Percentiles rank a stretch among this genome's conserved stretches.
Evolutionary conservation across 2,329 filamentous ascomycete genomes (phyloP).

Genomic region (Colletotrichum falcatum): DNA sequence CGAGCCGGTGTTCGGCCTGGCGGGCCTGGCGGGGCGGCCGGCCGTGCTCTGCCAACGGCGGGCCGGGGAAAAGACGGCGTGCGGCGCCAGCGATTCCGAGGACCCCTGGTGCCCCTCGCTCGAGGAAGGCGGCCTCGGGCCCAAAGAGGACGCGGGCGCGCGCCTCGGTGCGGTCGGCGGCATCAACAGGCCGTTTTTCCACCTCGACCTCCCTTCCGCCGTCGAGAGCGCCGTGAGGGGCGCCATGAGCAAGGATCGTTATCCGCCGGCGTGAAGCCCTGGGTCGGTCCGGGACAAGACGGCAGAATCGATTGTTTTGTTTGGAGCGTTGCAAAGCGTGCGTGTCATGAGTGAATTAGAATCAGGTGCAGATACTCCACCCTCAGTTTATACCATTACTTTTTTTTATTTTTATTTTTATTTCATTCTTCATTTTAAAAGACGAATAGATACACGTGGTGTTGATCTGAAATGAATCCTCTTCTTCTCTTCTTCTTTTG

Average conservation of each 20-base stretch:
- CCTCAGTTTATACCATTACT: neutral
- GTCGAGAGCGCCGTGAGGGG: slow-evolving; percentile 51
- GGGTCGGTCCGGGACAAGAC: no score
- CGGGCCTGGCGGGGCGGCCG: slow-evolving; percentile 39
- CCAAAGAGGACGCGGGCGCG: slow-evolving; percentile 6
- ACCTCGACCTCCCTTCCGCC: slow-evolving; percentile 58
- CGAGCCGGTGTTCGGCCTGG: slow-evolving; percentile 43
- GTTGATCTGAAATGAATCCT: neutral
- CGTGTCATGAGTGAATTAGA: neutral
- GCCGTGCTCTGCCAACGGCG: neutral
- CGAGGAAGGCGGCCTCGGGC: slow-evolving; percentile 6
- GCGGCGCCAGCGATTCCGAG: neutral
- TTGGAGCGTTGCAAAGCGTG: neutral
- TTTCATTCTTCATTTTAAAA: no score
- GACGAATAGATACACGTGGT: neutral
- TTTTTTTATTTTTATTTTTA: no score
- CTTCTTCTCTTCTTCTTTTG: no score
- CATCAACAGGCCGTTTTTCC: slow-evolving; percentile 61
- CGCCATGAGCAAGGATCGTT: slow-evolving; percentile 4
- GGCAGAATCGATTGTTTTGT: neutral
- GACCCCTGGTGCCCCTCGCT: neutral
- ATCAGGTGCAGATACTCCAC: neutral
- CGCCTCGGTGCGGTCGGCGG: slow-evolving; percentile 48
- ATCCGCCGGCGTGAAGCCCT: neutral
- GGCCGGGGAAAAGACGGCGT: neutral